A percentile compares a stretch with the other conserved stretches of the same genome.
Conservation (phyloP, 495 filamentous ascomycete species). For the Daldinia vernicosa region DNA sequence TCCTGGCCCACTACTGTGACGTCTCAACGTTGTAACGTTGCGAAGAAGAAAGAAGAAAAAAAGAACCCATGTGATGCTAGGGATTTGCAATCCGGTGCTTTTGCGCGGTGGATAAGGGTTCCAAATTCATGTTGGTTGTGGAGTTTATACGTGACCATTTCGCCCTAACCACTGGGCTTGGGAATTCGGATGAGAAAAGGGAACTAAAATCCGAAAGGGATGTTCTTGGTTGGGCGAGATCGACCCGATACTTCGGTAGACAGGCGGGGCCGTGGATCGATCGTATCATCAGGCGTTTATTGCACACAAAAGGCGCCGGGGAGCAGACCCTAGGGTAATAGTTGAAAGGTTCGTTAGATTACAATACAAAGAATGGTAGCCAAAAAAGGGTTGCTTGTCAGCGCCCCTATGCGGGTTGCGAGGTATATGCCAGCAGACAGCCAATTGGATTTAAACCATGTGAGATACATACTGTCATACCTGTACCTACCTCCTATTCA, state of each 20-base stretch:
- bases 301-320: slow-evolving; percentile 30
- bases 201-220: slow-evolving; percentile 39
- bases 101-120: slow-evolving; percentile 6
- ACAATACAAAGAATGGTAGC: slow-evolving; percentile 24
- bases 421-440: slow-evolving; percentile 7
- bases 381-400: slow-evolving; percentile 14
- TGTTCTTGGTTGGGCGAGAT: slow-evolving; percentile 30
- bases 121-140: slow-evolving; percentile 19
- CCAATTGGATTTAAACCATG: slow-evolving; percentile 33
- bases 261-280: slow-evolving; percentile 21
- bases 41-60: too few relatives aligned
- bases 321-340: slow-evolving; percentile 23
- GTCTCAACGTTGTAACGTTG: slow-evolving; percentile 31
- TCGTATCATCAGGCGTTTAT: slow-evolving; percentile 16
- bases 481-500: too few relatives aligned
- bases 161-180: neutral
- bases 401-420: slow-evolving; percentile 32
- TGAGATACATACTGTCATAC: too few relatives aligned
- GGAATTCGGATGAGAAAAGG: slow-evolving; percentile 18
- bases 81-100: slow-evolving; percentile 19
- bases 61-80: slow-evolving; percentile 28
- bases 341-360: slow-evolving; percentile 7
- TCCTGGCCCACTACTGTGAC: slow-evolving; percentile 24
- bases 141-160: neutral
- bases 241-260: slow-evolving; percentile 37